Conservation (phyloP, 129 eudicot species). For the Calendula officinalis region DNA sequence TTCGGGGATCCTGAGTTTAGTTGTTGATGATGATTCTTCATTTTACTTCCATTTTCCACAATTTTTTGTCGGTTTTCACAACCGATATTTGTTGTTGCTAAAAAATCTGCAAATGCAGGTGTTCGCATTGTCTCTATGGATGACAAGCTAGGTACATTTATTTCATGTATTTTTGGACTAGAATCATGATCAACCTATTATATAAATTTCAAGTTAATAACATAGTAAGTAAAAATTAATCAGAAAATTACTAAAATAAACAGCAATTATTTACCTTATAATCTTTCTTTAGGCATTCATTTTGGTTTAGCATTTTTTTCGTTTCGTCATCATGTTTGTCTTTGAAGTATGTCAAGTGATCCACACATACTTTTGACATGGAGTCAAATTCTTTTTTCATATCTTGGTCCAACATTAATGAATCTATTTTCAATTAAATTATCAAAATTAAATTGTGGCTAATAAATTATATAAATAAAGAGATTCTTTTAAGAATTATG, state of each 20-base stretch:
- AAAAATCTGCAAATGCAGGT: slow-evolving; percentile 32
- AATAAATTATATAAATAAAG: background rate
- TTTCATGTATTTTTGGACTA: slow-evolving; percentile 43
- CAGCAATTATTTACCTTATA: slow-evolving; percentile 50
- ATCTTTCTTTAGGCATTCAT: slow-evolving; percentile 62
- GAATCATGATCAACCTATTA: slow-evolving; percentile 59
- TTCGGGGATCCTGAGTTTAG: slow-evolving; percentile 37
- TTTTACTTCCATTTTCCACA: slow-evolving; percentile 38
- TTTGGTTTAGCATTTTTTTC: slow-evolving; percentile 40
- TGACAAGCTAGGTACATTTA: slow-evolving; percentile 65
- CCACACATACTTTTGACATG: slow-evolving; percentile 40
- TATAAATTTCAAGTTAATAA: slow-evolving; percentile 5
- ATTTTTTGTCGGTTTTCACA: slow-evolving; percentile 33
- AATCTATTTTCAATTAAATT: slow-evolving; percentile 43
- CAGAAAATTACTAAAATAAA: background rate
- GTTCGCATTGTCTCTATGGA: slow-evolving; percentile 73
- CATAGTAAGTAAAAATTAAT: background rate
- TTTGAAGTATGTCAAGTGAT: slow-evolving; percentile 49
- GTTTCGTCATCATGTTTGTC: slow-evolving; percentile 42
- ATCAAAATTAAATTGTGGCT: slow-evolving; percentile 6
- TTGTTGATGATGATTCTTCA: slow-evolving; percentile 37
- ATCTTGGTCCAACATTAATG: slow-evolving; percentile 51
- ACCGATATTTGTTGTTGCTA: slow-evolving; percentile 21
- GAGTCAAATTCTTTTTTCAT: slow-evolving; percentile 42
- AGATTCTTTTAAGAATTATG: background rate